Evolutionary conservation across 225 moss, liverwort and hornwort species (phyloP).

Genomic region (Sphagnum tenellum): DNA sequence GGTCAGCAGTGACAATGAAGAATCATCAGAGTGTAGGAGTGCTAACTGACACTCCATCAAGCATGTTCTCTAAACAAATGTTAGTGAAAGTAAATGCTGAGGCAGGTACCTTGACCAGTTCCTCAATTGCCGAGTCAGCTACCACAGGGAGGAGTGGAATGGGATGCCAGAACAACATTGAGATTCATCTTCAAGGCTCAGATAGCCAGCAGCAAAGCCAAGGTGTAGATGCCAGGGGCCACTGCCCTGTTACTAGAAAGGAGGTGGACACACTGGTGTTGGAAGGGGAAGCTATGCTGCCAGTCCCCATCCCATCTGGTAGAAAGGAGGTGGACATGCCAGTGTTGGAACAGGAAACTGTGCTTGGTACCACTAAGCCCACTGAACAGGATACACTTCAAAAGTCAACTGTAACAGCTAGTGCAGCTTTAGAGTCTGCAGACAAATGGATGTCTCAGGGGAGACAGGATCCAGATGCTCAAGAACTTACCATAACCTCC

Average conservation of each 20-base stretch:
- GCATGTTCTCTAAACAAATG: conserved; percentile 22
- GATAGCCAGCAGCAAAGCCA: conserved; percentile 33
- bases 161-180: conserved; percentile 21
- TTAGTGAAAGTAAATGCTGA: conserved; percentile 25
- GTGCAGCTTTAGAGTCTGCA: conserved; percentile 15
- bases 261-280: conserved; percentile 23
- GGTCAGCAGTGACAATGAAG: conserved; percentile 47
- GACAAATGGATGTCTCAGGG: conserved; percentile 32
- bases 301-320: conserved; percentile 16
- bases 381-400: conserved; percentile 34
- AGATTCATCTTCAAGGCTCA: conserved; percentile 14
- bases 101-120: conserved; percentile 47
- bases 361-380: conserved; percentile 18
- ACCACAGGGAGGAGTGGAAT: conserved; percentile 28
- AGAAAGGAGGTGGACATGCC: conserved; percentile 24
- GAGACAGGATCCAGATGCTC: conserved; percentile 38
- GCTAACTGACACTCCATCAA: conserved; percentile 8
- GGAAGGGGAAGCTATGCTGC: conserved; percentile 27
- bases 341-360: conserved; percentile 20
- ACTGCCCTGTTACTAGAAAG: conserved; percentile 20
- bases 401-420: conserved; percentile 26
- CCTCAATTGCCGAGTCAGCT: conserved; percentile 67
- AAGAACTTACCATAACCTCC: conserved; percentile 71
- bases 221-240: conserved; percentile 23
- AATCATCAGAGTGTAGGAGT: conserved; percentile 53